Evolutionary conservation across 116 monocot species (phyloP).

Genomic region (Iris pallida): DNA sequence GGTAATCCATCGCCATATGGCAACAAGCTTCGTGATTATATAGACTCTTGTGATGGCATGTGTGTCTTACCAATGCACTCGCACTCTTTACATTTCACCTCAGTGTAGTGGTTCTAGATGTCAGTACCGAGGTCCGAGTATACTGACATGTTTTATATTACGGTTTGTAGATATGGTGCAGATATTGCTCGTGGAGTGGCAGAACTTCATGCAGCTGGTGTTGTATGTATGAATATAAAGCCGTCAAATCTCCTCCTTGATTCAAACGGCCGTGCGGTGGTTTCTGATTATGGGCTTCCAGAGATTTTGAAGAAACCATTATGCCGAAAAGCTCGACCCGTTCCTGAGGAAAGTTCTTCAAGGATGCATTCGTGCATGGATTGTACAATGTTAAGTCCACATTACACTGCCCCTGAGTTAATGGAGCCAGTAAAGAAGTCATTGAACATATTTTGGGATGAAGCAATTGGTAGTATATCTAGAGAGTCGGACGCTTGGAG

Average conservation of each 20-base stretch:
- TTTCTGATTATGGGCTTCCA: conserved; percentile 96
- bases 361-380: conserved; percentile 87
- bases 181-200: conserved; percentile 99
- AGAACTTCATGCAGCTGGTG: conserved; percentile 94
- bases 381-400: conserved; percentile 80
- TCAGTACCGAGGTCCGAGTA: too few species aligned
- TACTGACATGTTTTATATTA: conserved; percentile 8
- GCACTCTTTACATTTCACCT: too few species aligned
- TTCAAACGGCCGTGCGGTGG: conserved; percentile 54
- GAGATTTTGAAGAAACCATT: conserved; percentile 82
- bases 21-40: too few species aligned
- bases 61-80: too few species aligned
- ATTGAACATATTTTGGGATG: conserved; percentile 86
- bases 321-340: conserved; percentile 50
- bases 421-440: conserved; percentile 90
- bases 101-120: too few species aligned
- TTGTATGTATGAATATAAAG: conserved; percentile 95
- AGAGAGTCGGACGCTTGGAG: conserved; percentile 96
- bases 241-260: conserved; percentile 97
- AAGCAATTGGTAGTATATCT: conserved; percentile 78
- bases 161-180: conserved; percentile 84
- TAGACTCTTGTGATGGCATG: too few species aligned
- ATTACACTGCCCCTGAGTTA: conserved; percentile 95
- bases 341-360: conserved; percentile 47
- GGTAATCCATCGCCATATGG: too few species aligned